Evolutionary conservation across 192 early-diverging fungal species (phyloP), one percentile per base, ranked within the genome.

Genomic region (Coemansia sp.): DNA sequence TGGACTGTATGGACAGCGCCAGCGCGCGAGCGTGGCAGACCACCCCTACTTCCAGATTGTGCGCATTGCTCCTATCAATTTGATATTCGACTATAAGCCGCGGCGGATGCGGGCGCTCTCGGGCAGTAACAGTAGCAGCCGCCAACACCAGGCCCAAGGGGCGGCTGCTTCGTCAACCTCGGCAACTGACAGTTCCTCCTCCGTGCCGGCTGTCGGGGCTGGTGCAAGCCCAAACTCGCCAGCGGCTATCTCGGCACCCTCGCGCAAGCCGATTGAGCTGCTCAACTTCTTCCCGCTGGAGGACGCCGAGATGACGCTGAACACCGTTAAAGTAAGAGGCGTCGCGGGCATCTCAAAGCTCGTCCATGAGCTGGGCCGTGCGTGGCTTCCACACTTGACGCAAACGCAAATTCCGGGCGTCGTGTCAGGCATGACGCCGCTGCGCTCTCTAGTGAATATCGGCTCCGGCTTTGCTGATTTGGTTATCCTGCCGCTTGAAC

Each of bases 11-110:
- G 54, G 42, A 3, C 64, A 16, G 16, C 64, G 54, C 17, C 36
- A 65, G 59, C 36, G 36, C 4, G 41, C 46, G 24, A 65, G 65
- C n/a, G 19, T 63, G 7, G 56, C 39, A 2, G 66, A 64, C 1
- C 80, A 67, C 37, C 80, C 72, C n/a, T 84, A 78, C 53, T 79
- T 82, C 41, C 84, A 91, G 80, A 87, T 74, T 33, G 88, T 87
- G 62, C 87, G 90, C 29, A 80, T 99, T 50, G 73, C 78, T 6
- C 91, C 94, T 3, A 87, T 99, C 50, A 84, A 84, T 5, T 72
- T 97, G 59, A 95, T 94, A 63, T 85, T 99, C 66, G 97, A 99
- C 80, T 99, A 97, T 84, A 98, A 98, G 78, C 93, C 97, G n/a
- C 94, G 97, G 66, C 91, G 93, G 27, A 85, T 96, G 41, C 93